Base-by-base conservation (phyloP, 768 basidiomycete genomes). In the Pulveroboletus sp. region DNA sequence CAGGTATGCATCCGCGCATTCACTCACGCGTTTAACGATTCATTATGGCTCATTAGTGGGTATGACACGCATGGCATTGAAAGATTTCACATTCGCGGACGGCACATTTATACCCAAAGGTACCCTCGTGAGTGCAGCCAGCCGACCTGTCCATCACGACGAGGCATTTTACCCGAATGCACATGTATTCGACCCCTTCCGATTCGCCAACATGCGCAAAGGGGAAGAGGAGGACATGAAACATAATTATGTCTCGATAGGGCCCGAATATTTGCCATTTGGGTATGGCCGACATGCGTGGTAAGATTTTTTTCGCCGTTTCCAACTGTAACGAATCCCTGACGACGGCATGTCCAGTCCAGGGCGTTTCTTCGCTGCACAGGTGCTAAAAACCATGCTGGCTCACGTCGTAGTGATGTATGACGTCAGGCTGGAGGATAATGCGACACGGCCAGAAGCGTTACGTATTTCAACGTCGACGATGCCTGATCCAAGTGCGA, bases 301-400 rank as follows among this genome's bases (percentile, higher is more conserved):
- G 61, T 67, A 49, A 9, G 25, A 5, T 27, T 27, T 27, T 27
- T 27, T 27, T 27, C 25, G 25, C 25, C 5, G 25, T 9, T 27
- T 5, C 25, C 5, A 27, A 27, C 25, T 9, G 9, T 27, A 9
- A 27, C 25, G 9, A 27, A 27, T 27, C 25, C 5, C 25, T 27
- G 25, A 27, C 25, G n/a, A n/a, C n/a, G 25, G 25, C 9, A 9
- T 27, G 25, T 27, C 9, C 9, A 55, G 53, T 34, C 57, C 59
- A 2, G 59, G 57, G 10, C 68, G 78, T 11, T 77, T 78, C 59
- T 70, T 78, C 49, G 73, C 74, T 5, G 69, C 68, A 6, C 63
- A 56, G n/a, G 65, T 72, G 50, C 53, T 81, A 60, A 79, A 80
- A 57, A 57, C 68, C 1, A 70, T 80, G 61, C 45, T 80, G 31